Evolutionary conservation across 2,329 filamentous ascomycete genomes (phyloP).

Genomic region (Colletotrichum graminicola): DNA sequence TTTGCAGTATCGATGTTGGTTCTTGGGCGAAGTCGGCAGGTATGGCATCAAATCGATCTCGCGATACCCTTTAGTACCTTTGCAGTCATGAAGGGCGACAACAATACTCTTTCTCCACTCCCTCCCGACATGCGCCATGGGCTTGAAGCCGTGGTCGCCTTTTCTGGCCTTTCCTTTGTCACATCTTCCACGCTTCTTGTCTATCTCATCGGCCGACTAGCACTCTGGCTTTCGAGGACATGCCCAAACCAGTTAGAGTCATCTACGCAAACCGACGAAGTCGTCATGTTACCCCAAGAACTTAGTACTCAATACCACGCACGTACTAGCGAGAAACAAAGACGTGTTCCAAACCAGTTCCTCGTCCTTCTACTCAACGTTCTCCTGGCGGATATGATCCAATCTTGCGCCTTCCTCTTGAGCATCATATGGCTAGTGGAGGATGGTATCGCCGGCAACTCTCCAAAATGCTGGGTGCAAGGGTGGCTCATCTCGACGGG

Average conservation of each 20-base stretch:
- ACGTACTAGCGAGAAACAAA: slow-evolving; percentile 28
- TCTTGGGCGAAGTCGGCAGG: slow-evolving; percentile 21
- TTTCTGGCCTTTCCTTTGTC: slow-evolving; percentile 54
- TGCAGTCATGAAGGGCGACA: slow-evolving; percentile 14
- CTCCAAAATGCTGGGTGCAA: slow-evolving; percentile 64
- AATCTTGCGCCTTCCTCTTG: slow-evolving; percentile 67
- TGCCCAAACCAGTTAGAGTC: slow-evolving; percentile 47
- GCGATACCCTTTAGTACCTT: not conserved
- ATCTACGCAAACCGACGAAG: slow-evolving; percentile 39
- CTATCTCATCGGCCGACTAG: slow-evolving; percentile 52
- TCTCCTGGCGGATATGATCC: slow-evolving; percentile 69
- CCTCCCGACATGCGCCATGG: slow-evolving; percentile 51
- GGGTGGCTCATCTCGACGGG: slow-evolving; percentile 70
- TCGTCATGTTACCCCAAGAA: slow-evolving; percentile 43
- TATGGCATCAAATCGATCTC: slow-evolving; percentile 15
- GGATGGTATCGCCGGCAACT: slow-evolving; percentile 62
- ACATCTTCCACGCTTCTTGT: slow-evolving; percentile 49
- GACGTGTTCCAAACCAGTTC: slow-evolving; percentile 63
- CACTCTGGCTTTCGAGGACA: slow-evolving; percentile 50
- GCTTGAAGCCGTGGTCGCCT: slow-evolving; percentile 52
- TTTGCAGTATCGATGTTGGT: not conserved
- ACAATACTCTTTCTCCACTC: slow-evolving; percentile 50
- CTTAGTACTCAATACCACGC: slow-evolving; percentile 37
- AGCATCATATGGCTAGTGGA: slow-evolving; percentile 64
- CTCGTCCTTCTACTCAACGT: slow-evolving; percentile 71